Evolutionary conservation across 2,329 filamentous ascomycete genomes (phyloP), one percentile per base, ranked within the genome.

Genomic region (Sarocladiaceae sp.): DNA sequence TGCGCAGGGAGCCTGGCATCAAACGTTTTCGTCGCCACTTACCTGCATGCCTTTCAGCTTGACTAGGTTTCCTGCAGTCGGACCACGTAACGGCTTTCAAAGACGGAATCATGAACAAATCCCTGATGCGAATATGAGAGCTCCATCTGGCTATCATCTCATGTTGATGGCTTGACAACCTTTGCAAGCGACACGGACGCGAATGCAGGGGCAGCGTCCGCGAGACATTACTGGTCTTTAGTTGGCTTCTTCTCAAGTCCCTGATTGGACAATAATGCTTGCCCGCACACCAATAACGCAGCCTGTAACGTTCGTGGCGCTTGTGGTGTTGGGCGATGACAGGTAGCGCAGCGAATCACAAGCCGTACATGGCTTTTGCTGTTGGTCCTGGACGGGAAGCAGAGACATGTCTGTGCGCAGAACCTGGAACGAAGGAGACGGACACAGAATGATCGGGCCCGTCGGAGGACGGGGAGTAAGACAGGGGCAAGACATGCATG

Each of bases 401-500:
- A 48, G 28, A 33, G 28, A 13, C 44, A 31, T 31, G 44, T 48
- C 44, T 48, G 44, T 48, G 44, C 28, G 44, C n/a, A 33, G 17
- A 29, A 18, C 15, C n/a, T 20, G 25, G 26, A 15, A 28, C 15
- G n/a, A n/a, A n/a, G n/a, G n/a, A n/a, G n/a, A n/a, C n/a, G n/a
- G n/a, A n/a, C n/a, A n/a, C n/a, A n/a, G n/a, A n/a, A n/a, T n/a
- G 29, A 33, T 33, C 15, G 13, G 26, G 10, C 44, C 44, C 18
- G 44, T 48, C 25, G 44, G 26, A 48, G 44, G 13, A 4, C 11
- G 28, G 26, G 33, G 44, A 48, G 25, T 33, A 33, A 48, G 44
- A 48, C 44, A 48, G 31, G 44, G 20, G 44, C 44, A 33, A 48
- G 44, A 48, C 44, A 48, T 48, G 44, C 44, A 48, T 48, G 25